These are phyloP conservation scores for Artemisia tridentata DNA, from an alignment of 129 eudicot species.

Conservation along the genomic window DNA sequence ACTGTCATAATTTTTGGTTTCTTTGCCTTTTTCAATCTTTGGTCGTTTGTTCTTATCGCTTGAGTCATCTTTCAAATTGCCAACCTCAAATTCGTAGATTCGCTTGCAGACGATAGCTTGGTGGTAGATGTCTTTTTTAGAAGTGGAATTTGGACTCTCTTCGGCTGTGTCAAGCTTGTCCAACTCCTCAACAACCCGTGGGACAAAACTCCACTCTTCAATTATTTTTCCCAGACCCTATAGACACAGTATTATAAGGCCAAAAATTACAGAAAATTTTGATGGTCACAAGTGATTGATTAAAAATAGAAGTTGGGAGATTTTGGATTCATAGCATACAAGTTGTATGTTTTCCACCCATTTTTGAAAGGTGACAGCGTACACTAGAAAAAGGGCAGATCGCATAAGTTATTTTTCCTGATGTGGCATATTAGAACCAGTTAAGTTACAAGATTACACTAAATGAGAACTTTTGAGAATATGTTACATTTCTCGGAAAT, in stretches of 20 bases:
- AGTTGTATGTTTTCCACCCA: not conserved
- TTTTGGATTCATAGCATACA: not conserved
- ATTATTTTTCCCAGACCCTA: constrained; percentile 59
- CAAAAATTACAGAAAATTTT: not conserved
- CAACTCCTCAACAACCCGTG: constrained; percentile 80
- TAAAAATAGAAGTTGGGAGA: not conserved
- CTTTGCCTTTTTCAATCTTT: constrained; percentile 26
- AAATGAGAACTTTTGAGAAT: not conserved
- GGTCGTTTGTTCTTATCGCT: constrained; percentile 32
- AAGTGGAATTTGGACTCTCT: constrained; percentile 14
- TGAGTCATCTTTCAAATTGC: constrained; percentile 33
- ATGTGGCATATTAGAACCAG: not conserved
- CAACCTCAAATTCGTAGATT: constrained; percentile 66
- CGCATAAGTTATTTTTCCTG: not conserved
- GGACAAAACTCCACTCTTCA: constrained; percentile 85
- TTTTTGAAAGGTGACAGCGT: not conserved
- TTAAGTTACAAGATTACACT: not conserved
- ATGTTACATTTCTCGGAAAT: not conserved
- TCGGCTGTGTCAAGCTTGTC: constrained; percentile 42
- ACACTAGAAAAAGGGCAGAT: no score
- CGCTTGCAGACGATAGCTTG: constrained; percentile 65
- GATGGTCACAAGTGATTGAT: not conserved
- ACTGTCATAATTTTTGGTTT: constrained; percentile 48
- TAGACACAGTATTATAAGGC: constrained; percentile 7
- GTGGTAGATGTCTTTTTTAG: constrained; percentile 53